A percentile compares a stretch with the other conserved stretches of the same genome.
Conservation (phyloP, 805 yeast species). For the Lipomyces spencermartinsiae region DNA sequence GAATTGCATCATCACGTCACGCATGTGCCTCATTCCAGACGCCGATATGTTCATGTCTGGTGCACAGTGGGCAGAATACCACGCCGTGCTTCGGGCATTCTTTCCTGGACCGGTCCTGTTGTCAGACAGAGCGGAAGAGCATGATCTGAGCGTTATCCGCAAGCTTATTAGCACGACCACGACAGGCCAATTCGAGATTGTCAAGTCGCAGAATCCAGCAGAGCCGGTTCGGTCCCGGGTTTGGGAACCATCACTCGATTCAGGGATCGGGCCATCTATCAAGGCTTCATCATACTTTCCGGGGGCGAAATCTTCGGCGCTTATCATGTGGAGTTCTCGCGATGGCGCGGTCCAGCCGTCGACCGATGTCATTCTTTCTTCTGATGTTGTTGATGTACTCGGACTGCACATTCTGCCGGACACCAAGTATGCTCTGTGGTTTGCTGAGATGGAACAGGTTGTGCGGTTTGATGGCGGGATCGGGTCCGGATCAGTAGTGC, state of each 20-base stretch:
- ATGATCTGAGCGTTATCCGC: conserved; percentile 3
- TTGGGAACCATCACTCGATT: conserved; percentile 8
- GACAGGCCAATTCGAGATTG: conserved; percentile 3
- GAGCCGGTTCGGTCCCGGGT: conserved; percentile 1
- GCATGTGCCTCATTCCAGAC: conserved; percentile 10
- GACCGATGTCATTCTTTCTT: neutral
- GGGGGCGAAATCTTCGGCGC: neutral
- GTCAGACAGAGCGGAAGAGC: conserved; percentile 1
- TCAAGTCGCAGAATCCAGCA: conserved; percentile 3
- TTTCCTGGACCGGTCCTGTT: conserved; percentile 1
- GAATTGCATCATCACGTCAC: conserved; percentile 10
- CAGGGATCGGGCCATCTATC: conserved; percentile 12
- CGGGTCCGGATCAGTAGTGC: neutral
- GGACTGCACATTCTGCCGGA: neutral
- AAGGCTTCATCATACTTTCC: conserved; percentile 15
- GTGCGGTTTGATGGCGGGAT: neutral
- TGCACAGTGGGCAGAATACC: conserved; percentile 19
- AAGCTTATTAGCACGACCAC: conserved; percentile 12
- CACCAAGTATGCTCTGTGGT: conserved; percentile 1
- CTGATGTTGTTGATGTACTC: conserved; percentile 10
- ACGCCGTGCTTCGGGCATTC: conserved; percentile 13
- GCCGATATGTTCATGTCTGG: conserved; percentile 20
- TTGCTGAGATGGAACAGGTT: neutral
- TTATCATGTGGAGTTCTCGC: conserved; percentile 14
- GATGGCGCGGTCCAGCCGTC: neutral